Conservation (phyloP, 805 yeast genomes). For the Phaffomyces antillensis region DNA sequence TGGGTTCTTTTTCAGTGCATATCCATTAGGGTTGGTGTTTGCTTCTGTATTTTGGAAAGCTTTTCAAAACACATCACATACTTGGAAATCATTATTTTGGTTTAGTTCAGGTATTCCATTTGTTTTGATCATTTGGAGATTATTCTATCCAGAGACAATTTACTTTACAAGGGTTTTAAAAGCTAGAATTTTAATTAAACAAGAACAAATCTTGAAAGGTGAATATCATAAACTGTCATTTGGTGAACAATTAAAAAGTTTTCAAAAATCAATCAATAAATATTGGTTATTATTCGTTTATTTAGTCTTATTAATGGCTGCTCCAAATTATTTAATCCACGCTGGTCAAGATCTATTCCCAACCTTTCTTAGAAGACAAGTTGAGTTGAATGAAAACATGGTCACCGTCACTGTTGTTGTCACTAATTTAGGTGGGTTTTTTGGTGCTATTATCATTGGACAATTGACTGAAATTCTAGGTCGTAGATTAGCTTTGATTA, state of each 20-base stretch:
- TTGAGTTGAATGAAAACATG: slow-evolving; percentile 37
- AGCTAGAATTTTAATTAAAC: slow-evolving; percentile 20
- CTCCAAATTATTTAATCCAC: slow-evolving; percentile 64
- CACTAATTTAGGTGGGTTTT: slow-evolving; percentile 58
- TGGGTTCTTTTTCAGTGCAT: slow-evolving; percentile 51
- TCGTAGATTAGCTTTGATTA: slow-evolving; percentile 49
- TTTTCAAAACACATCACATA: slow-evolving; percentile 38
- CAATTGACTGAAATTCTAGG: slow-evolving; percentile 52
- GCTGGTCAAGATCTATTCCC: slow-evolving; percentile 73
- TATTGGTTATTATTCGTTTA: slow-evolving; percentile 60
- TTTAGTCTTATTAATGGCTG: slow-evolving; percentile 57
- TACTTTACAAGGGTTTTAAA: slow-evolving; percentile 33
- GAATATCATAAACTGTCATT: slow-evolving; percentile 21
- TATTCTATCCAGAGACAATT: slow-evolving; percentile 52
- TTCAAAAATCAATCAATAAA: slow-evolving; percentile 9
- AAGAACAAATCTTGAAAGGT: slow-evolving; percentile 22
- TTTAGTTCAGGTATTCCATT: slow-evolving; percentile 60
- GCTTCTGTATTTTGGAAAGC: slow-evolving; percentile 62
- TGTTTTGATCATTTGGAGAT: slow-evolving; percentile 50
- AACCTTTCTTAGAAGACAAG: slow-evolving; percentile 50
- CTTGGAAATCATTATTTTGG: slow-evolving; percentile 72
- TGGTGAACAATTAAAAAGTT: slow-evolving; percentile 15
- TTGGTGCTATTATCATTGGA: slow-evolving; percentile 55
- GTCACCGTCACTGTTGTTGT: slow-evolving; percentile 56
- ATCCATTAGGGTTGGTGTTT: slow-evolving; percentile 59